phyloP scores from a whole-genome alignment of 441 rosid species.

The Gossypium aridum region DNA sequence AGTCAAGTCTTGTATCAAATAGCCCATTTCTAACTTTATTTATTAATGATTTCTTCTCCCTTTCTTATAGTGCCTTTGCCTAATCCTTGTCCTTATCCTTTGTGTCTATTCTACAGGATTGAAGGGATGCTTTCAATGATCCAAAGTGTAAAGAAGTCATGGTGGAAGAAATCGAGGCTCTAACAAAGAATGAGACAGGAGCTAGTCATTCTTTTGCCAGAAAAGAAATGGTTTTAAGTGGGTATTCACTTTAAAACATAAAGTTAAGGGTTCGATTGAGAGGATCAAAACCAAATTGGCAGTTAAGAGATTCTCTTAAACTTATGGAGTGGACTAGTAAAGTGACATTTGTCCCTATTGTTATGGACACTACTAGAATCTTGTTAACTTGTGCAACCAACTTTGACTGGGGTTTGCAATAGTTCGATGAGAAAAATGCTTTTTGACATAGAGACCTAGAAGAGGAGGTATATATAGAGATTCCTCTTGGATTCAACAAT shows the following conservation, averaged over 20 bases:
- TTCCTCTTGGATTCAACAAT: neutral
- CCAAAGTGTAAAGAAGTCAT: neutral
- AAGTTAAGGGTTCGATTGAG: neutral
- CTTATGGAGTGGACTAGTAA: neutral
- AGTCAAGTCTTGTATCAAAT: neutral
- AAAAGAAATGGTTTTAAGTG: neutral
- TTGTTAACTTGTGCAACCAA: neutral
- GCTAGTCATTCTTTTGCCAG: neutral
- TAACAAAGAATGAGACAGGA: neutral
- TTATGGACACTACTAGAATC: neutral
- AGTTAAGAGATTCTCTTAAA: neutral
- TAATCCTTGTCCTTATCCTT: neutral
- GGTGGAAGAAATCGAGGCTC: neutral
- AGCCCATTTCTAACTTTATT: neutral
- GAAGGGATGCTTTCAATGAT: neutral
- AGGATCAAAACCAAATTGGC: neutral
- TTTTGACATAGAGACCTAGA: neutral
- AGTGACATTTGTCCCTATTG: neutral
- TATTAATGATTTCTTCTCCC: neutral
- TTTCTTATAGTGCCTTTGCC: neutral
- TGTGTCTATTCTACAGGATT: neutral
- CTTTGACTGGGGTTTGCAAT: neutral
- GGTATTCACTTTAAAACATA: neutral
- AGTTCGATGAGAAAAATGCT: neutral
- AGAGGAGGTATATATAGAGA: neutral